These are phyloP conservation scores for Penicillium canescens DNA, from an alignment of 495 filamentous ascomycete species.

Conservation along the genomic window DNA sequence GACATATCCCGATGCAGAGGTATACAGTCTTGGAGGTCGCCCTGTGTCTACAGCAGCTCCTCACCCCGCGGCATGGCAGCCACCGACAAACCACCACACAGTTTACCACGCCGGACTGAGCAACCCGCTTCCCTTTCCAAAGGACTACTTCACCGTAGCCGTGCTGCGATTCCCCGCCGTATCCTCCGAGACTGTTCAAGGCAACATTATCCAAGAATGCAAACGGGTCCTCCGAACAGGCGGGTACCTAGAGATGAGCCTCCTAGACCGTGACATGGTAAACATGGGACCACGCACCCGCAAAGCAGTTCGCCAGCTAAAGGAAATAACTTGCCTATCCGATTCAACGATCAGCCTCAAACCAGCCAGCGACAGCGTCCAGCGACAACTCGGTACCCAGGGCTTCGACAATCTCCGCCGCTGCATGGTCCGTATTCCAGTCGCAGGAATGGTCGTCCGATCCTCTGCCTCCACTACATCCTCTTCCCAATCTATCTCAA, in stretches of 20 bases:
- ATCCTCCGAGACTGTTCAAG: slow-evolving; percentile 70
- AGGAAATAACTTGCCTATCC: slow-evolving; percentile 68
- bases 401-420: slow-evolving; percentile 85
- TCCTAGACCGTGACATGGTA: slow-evolving; percentile 84
- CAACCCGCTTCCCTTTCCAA: slow-evolving; percentile 81
- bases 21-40: slow-evolving; percentile 67
- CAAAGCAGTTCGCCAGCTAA: slow-evolving; percentile 73
- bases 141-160: slow-evolving; percentile 81
- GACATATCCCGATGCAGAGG: slow-evolving; percentile 80
- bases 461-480: slow-evolving; percentile 39
- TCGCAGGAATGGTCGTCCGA: slow-evolving; percentile 65
- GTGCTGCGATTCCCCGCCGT: slow-evolving; percentile 85
- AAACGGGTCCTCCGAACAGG: slow-evolving; percentile 88
- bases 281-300: slow-evolving; percentile 80
- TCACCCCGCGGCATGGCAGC: slow-evolving; percentile 49
- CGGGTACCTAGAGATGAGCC: slow-evolving; percentile 83
- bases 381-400: slow-evolving; percentile 70
- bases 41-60: slow-evolving; percentile 32
- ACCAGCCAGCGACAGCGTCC: slow-evolving; percentile 74
- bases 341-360: slow-evolving; percentile 66
- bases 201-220: slow-evolving; percentile 80
- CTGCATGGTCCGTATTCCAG: slow-evolving; percentile 87
- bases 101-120: slow-evolving; percentile 68
- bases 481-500: slow-evolving; percentile 29
- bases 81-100: slow-evolving; percentile 83